phyloP scores from a whole-genome alignment of 2,329 filamentous ascomycete species.

The Aspergillus quadricinctus region DNA sequence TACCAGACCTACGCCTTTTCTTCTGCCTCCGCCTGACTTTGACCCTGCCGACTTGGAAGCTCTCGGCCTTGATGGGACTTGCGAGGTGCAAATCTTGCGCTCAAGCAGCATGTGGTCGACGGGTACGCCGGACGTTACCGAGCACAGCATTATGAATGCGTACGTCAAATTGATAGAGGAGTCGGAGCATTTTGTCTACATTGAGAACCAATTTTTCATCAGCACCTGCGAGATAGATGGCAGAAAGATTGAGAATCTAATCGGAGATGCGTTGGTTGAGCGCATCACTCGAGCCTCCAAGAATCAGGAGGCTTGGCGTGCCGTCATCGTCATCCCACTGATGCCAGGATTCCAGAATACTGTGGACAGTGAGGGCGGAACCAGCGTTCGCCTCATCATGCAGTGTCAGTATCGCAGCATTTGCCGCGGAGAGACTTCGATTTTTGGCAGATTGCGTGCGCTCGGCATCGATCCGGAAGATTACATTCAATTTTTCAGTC shows the following conservation, averaged over 20 bases:
- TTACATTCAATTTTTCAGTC: slow-evolving; percentile 90
- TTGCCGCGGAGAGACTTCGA: slow-evolving; percentile 84
- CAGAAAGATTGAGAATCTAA: slow-evolving; percentile 83
- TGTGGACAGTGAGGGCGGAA: slow-evolving; percentile 89
- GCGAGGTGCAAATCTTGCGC: slow-evolving; percentile 91
- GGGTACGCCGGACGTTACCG: slow-evolving; percentile 74
- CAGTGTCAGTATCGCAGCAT: slow-evolving; percentile 97
- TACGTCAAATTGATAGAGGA: slow-evolving; percentile 93
- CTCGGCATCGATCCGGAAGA: slow-evolving; percentile 86
- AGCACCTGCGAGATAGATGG: slow-evolving; percentile 86
- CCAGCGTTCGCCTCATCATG: slow-evolving; percentile 90
- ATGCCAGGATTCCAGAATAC: slow-evolving; percentile 99
- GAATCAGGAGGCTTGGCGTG: slow-evolving; percentile 85
- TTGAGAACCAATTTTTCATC: slow-evolving; percentile 98
- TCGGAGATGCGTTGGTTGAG: slow-evolving; percentile 90
- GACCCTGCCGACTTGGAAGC: slow-evolving; percentile 79
- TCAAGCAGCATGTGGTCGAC: slow-evolving; percentile 90
- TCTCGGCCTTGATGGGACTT: slow-evolving; percentile 85
- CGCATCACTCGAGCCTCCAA: slow-evolving; percentile 80
- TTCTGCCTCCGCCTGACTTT: slow-evolving; percentile 90
- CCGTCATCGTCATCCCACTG: slow-evolving; percentile 82
- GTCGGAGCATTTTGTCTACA: slow-evolving; percentile 96
- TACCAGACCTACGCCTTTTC: slow-evolving; percentile 85
- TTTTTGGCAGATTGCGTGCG: slow-evolving; percentile 78
- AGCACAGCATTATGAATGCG: slow-evolving; percentile 93